Evolutionary conservation across 306 rosid genomes (phyloP).

Genomic region (Cicer cuneatum): DNA sequence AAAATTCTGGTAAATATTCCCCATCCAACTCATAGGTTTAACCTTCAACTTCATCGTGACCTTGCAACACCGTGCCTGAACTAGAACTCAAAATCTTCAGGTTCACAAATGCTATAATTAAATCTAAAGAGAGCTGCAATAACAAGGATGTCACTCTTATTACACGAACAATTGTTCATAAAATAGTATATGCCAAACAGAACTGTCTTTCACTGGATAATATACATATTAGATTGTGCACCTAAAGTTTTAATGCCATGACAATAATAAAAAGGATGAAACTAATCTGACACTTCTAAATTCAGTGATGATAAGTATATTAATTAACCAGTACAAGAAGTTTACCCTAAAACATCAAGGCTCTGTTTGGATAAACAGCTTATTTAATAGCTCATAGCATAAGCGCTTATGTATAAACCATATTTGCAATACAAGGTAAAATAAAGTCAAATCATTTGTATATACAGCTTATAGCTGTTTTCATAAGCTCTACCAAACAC

Average conservation of each 20-base stretch:
- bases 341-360: conserved; percentile 12
- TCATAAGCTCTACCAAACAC: too few relatives aligned
- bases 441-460: too few relatives aligned
- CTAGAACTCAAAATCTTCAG: conserved; percentile 26
- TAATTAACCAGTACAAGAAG: neutral
- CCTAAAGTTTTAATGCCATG: neutral
- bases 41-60: conserved; percentile 63
- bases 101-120: neutral
- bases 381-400: too few relatives aligned
- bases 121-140: conserved; percentile 39
- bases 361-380: too few relatives aligned
- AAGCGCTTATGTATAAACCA: too few relatives aligned
- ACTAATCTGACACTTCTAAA: conserved; percentile 21
- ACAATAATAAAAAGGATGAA: neutral
- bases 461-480: too few relatives aligned
- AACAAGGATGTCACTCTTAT: conserved; percentile 17
- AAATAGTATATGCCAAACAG: conserved; percentile 22
- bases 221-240: conserved; percentile 6
- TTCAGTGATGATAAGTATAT: conserved; percentile 7
- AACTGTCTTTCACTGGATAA: conserved; percentile 6
- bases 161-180: neutral
- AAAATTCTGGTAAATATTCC: conserved; percentile 74
- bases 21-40: conserved; percentile 69
- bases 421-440: too few relatives aligned
- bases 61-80: conserved; percentile 23